A percentile compares a stretch with the other conserved stretches of the same genome.
phyloP scores from a whole-genome alignment of 805 yeast species.

The Wickerhamomyces rabaulensis region DNA sequence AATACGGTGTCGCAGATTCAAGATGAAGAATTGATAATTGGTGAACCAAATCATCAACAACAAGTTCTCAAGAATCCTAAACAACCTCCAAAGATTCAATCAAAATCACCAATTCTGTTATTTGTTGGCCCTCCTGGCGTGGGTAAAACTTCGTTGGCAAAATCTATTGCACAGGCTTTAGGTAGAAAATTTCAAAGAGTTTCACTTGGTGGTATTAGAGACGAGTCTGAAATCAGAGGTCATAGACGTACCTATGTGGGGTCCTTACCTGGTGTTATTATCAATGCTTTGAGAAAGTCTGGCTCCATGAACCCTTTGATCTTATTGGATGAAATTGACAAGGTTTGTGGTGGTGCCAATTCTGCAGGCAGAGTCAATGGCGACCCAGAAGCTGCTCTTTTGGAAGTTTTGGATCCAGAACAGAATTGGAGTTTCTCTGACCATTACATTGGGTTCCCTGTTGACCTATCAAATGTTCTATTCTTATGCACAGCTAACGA shows the following conservation, averaged over 20 bases:
- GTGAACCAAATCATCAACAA: slow-evolving; percentile 4
- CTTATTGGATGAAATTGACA: slow-evolving; percentile 81
- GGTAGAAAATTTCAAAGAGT: slow-evolving; percentile 74
- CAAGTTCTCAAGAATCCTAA: background rate
- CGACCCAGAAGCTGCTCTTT: slow-evolving; percentile 84
- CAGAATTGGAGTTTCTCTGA: slow-evolving; percentile 75
- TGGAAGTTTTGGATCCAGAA: slow-evolving; percentile 88
- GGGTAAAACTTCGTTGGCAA: slow-evolving; percentile 85
- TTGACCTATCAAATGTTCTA: slow-evolving; percentile 74
- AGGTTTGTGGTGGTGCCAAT: slow-evolving; percentile 52
- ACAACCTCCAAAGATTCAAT: slow-evolving; percentile 5
- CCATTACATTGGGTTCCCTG: slow-evolving; percentile 81
- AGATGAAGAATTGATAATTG: slow-evolving; percentile 17
- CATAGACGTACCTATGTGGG: slow-evolving; percentile 91
- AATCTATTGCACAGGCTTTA: slow-evolving; percentile 69
- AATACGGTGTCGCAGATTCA: background rate
- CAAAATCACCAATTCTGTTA: slow-evolving; percentile 56
- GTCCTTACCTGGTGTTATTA: slow-evolving; percentile 81
- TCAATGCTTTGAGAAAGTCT: slow-evolving; percentile 71
- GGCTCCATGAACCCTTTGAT: slow-evolving; percentile 80
- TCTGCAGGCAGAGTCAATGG: slow-evolving; percentile 52
- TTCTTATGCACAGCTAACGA: slow-evolving; percentile 88
- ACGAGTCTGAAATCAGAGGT: slow-evolving; percentile 86
- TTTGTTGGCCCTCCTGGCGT: slow-evolving; percentile 94
- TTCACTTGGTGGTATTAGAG: slow-evolving; percentile 83